phyloP scores from a whole-genome alignment of 1,284 basidiomycete genomes.

The Ceratobasidium sp. region DNA sequence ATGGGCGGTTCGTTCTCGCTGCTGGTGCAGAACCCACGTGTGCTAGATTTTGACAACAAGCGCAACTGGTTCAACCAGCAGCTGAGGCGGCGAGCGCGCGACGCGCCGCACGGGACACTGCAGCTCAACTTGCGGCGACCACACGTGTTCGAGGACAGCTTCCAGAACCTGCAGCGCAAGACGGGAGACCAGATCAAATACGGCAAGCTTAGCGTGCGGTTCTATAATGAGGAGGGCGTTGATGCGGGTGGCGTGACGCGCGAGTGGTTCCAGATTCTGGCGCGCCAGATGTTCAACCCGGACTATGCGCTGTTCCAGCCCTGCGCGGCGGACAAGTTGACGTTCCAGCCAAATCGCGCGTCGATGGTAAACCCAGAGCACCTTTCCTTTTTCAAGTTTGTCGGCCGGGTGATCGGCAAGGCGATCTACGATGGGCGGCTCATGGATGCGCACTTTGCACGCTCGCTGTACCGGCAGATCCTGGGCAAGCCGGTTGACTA shows the following conservation, averaged over 20 bases:
- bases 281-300: conserved; percentile 99
- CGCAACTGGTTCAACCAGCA: conserved; percentile 98
- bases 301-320: conserved; percentile 98
- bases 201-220: conserved; percentile 95
- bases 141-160: conserved; percentile 97
- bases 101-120: conserved; percentile 81
- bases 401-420: conserved; percentile 96
- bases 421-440: conserved; percentile 95
- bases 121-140: conserved; percentile 92
- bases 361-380: conserved; percentile 95
- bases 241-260: conserved; percentile 98
- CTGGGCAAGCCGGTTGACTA: conserved; percentile 92
- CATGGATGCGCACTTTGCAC: conserved; percentile 96
- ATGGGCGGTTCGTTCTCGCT: conserved; percentile 99
- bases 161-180: conserved; percentile 87
- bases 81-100: conserved; percentile 82
- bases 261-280: conserved; percentile 98
- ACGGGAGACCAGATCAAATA: conserved; percentile 97
- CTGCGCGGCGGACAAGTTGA: conserved; percentile 90
- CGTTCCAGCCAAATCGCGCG: conserved; percentile 96
- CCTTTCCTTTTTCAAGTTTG: conserved; percentile 97
- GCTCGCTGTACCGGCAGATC: conserved; percentile 92
- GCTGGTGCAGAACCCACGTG: conserved; percentile 92
- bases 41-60: conserved; percentile 99
- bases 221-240: conserved; percentile 97